Evolutionary conservation across 2,329 filamentous ascomycete genomes (phyloP), one percentile per base, ranked within the genome.

Genomic region (Arthrobotrys conoides): DNA sequence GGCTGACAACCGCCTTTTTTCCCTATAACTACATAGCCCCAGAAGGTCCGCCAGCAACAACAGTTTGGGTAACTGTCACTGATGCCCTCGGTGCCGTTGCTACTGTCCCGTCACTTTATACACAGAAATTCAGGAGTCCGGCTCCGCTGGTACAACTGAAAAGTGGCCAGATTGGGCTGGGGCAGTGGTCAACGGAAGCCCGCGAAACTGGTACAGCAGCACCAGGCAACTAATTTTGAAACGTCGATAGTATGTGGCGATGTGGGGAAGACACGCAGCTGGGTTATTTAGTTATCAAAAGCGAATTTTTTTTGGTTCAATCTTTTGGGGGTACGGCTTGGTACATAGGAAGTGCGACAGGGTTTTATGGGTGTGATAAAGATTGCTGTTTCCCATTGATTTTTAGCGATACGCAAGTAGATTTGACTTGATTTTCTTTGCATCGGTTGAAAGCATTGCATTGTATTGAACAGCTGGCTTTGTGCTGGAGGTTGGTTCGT

Each of bases 21-120:
- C 33, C 27, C 27, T 24, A 14, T 44, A 49, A 49, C 48, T 9
- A 16, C 16, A 48, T 38, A 72, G 75, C 68, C 46, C 44, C 49
- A 18, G 41, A 46, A 2, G 24, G 64, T 27, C 68, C 68, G 9
- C 63, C 68, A 38, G 68, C 75, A 59, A 78, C 75, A 33, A 72
- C 63, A 30, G 75, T 78, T 22, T 78, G 75, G 75, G 68, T 78
- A 3, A 78, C 75, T 22, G 75, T 78, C 55, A 78, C 75, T 5
- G 63, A 78, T 61, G 75, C 59, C 44, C 22, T 63, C 20, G 75
- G 75, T 8, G 51, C 48, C 5, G 75, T 78, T 33, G 48, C 41
- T 18, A 78, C 75, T 4, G 68, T 78, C 36, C 75, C 55, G 46
- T 68, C 75, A 41, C 30, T 72, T 49, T 78, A 78, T 27, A 72